Base-by-base conservation (phyloP, 2,329 filamentous ascomycete genomes). In the Penicillium sp. region DNA sequence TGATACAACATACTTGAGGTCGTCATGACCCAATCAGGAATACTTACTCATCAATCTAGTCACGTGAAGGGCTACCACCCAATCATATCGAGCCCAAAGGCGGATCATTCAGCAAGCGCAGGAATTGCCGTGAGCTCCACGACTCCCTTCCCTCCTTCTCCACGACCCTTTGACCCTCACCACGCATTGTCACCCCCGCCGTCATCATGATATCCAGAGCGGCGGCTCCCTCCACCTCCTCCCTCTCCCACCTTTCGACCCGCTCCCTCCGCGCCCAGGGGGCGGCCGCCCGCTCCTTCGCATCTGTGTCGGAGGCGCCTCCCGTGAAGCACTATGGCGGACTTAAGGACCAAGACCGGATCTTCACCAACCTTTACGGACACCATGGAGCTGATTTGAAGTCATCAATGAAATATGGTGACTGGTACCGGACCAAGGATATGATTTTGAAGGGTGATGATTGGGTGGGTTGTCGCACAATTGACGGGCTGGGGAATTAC, bases 381-480 rank as follows among this genome's bases (percentile, higher is more conserved):
- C 91, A 94, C 74, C 91, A 91, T 79, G 92, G 91, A 51, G 84
- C 92, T 62, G 92, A 97, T 76, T 80, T 99, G 68, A 93, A 94
- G 82, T 91, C 87, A 73, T 92, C 94, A 53, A 92, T 91, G 87
- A 96, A 96, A 81, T 96, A 96, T 84, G 94, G 94, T 68, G 94
- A 97, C 78, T 99, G 94, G 94, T 87, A 99, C 82, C 96, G 95
- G 84, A 99, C 94, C 55, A 99, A 99, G 84, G 94, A 99, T 76
- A 99, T 99, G 57, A 78, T 99, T 58, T 80, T 91, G 68, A 99
- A 99, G 84, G 94, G 94, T 55, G 91, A 99, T 78, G 93, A 99
- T 71, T 99, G 94, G 88, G 85, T 87, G 76, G 58, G 71, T 56
- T 63, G 34, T 62, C 51, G 54, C 53, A 57, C 48, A 23, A 55